phyloP scores from a whole-genome alignment of 1,284 basidiomycete species.

The Omphalotus olearius region DNA sequence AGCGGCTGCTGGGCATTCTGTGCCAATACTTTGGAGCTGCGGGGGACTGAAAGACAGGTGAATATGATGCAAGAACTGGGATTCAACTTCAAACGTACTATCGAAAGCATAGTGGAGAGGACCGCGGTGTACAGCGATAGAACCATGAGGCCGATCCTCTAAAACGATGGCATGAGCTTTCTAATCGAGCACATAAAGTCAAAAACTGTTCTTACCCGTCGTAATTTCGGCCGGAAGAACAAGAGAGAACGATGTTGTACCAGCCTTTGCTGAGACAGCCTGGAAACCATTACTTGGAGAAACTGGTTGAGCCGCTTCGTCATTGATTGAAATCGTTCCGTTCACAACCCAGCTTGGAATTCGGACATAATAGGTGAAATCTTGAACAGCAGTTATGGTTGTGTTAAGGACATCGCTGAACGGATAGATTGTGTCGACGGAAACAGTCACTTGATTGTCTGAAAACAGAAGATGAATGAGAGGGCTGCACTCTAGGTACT shows the following conservation, averaged over 20 bases:
- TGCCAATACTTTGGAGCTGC: constrained; percentile 38
- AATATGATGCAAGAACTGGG: not conserved
- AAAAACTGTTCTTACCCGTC: constrained; percentile 29
- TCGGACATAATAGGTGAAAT: constrained; percentile 52
- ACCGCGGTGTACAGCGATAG: constrained; percentile 52
- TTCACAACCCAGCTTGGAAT: constrained; percentile 51
- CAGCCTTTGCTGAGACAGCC: constrained; percentile 36
- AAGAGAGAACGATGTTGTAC: constrained; percentile 42
- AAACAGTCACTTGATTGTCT: constrained; percentile 43
- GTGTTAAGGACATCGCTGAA: constrained; percentile 50
- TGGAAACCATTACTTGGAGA: constrained; percentile 45
- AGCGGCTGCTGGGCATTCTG: constrained; percentile 42
- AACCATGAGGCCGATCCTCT: constrained; percentile 50
- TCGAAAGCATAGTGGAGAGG: constrained; percentile 56
- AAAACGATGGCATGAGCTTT: not conserved
- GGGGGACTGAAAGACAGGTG: constrained; percentile 25
- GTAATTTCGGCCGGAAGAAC: constrained; percentile 46
- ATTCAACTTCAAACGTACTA: constrained; percentile 25
- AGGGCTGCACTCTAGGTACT: not conserved
- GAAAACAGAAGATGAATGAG: not conserved
- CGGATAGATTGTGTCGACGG: constrained; percentile 53
- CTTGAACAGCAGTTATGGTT: constrained; percentile 41
- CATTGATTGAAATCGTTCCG: constrained; percentile 48
- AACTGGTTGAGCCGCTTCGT: constrained; percentile 29
- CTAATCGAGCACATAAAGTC: not conserved